These are phyloP conservation scores for Lactifluus volemus DNA, from an alignment of 768 basidiomycete genomes.

Conservation along the genomic window DNA sequence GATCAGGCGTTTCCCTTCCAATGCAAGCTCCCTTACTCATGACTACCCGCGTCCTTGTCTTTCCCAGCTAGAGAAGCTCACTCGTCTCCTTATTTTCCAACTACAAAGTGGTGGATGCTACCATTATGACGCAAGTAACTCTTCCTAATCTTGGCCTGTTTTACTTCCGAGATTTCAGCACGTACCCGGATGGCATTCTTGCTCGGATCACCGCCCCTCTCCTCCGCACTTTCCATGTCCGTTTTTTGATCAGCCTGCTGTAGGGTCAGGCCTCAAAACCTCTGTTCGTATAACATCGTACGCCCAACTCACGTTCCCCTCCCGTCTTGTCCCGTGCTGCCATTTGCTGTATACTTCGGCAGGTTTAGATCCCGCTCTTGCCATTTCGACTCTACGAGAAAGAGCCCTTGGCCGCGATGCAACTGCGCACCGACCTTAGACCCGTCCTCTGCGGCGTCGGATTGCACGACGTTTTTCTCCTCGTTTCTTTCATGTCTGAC, in stretches of 20 bases:
- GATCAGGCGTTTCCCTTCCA: background rate
- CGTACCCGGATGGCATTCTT: background rate
- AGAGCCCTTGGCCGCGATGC: too few species aligned
- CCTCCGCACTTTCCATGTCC: background rate
- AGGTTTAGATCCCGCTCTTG: too few species aligned
- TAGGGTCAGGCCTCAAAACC: too few species aligned
- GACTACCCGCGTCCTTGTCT: background rate
- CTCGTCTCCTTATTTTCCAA: background rate
- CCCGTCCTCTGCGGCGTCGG: too few species aligned
- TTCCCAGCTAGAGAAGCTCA: background rate
- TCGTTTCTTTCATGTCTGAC: too few species aligned
- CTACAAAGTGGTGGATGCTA: background rate
- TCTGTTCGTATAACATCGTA: too few species aligned
- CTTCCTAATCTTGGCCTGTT: background rate
- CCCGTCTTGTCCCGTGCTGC: too few species aligned
- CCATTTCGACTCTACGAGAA: too few species aligned
- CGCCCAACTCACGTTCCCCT: too few species aligned
- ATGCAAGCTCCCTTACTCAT: background rate
- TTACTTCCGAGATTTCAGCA: background rate
- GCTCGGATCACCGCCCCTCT: background rate
- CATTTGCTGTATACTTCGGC: too few species aligned
- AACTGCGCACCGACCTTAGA: too few species aligned
- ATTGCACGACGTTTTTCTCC: too few species aligned
- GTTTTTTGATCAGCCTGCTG: background rate
- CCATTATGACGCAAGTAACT: background rate